A percentile compares a stretch with the other conserved stretches of the same genome.
Evolutionary conservation across 1,139 yeast species (phyloP).

Genomic region (Suhomyces atakaporum): DNA sequence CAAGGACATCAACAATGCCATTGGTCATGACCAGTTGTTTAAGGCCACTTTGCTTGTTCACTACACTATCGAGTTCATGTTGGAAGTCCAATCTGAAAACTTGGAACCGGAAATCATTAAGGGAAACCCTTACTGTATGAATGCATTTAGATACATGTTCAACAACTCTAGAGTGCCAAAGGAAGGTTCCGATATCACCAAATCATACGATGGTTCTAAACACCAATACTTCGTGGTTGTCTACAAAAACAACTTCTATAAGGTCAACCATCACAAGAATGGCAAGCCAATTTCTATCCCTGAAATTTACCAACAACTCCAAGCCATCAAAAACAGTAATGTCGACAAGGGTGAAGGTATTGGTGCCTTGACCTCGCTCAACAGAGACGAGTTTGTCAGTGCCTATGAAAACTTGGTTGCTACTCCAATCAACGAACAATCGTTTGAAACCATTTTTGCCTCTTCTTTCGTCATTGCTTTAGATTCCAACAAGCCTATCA

Average conservation of each 20-base stretch:
- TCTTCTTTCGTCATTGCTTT: slow-evolving; percentile 81
- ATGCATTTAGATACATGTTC: slow-evolving; percentile 88
- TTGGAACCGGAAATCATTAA: slow-evolving; percentile 79
- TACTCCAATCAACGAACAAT: slow-evolving; percentile 57
- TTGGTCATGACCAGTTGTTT: slow-evolving; percentile 70
- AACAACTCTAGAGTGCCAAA: slow-evolving; percentile 83
- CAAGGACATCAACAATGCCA: slow-evolving; percentile 57
- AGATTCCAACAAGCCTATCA: slow-evolving; percentile 72
- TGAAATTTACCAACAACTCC: slow-evolving; percentile 68
- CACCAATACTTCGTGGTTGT: slow-evolving; percentile 75
- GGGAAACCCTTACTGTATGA: slow-evolving; percentile 89
- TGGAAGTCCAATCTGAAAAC: slow-evolving; percentile 56
- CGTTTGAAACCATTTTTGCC: slow-evolving; percentile 70
- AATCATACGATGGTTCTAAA: slow-evolving; percentile 47
- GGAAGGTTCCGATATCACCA: slow-evolving; percentile 58
- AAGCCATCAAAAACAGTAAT: slow-evolving; percentile 51
- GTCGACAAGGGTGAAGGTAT: slow-evolving; percentile 51
- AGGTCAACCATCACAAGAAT: slow-evolving; percentile 64
- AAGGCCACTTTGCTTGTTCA: slow-evolving; percentile 68
- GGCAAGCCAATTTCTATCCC: slow-evolving; percentile 60
- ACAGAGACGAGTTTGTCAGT: slow-evolving; percentile 80
- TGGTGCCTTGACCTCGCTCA: slow-evolving; percentile 80
- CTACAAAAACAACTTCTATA: slow-evolving; percentile 79
- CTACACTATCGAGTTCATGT: slow-evolving; percentile 58
- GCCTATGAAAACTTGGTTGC: slow-evolving; percentile 60